A percentile compares a stretch with the other conserved stretches of the same genome.
phyloP scores from a whole-genome alignment of 2,329 filamentous ascomycete species.

The Neopestalotiopsis clavispora region DNA sequence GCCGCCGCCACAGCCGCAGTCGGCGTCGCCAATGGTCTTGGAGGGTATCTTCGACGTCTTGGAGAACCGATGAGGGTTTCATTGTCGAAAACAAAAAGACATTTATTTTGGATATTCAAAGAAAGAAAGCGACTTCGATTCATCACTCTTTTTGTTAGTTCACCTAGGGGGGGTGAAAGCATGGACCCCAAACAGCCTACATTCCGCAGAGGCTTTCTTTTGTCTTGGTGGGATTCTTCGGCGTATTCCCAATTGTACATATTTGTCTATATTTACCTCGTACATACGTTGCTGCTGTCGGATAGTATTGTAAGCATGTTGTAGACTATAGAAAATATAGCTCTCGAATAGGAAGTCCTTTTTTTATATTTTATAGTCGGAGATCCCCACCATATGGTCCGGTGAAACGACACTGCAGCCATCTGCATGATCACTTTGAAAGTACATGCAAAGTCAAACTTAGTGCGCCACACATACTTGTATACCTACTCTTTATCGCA shows the following conservation, averaged over 20 bases:
- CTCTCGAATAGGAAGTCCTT: not conserved
- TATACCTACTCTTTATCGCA: too few species aligned
- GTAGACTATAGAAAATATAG: not conserved
- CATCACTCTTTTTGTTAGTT: not conserved
- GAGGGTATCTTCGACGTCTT: conserved; percentile 19
- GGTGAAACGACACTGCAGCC: not conserved
- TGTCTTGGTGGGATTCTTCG: not conserved
- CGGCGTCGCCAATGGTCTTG: conserved; percentile 9
- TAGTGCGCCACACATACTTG: too few species aligned
- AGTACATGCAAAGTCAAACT: too few species aligned
- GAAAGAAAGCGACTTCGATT: not conserved
- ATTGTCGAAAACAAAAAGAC: not conserved
- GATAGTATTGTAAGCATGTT: not conserved
- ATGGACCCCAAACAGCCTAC: not conserved
- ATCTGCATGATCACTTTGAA: too few species aligned
- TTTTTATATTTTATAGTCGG: not conserved
- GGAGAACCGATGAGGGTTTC: conserved; percentile 8
- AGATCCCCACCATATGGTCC: not conserved
- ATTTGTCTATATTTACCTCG: not conserved
- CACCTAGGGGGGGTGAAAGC: not conserved
- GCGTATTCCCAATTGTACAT: conserved; percentile 1
- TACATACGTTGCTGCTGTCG: not conserved
- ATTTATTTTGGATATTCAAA: not conserved
- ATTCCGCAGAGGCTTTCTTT: not conserved
- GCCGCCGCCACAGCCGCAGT: not conserved